phyloP scores from a whole-genome alignment of 1,284 basidiomycete genomes.

The Ustilago trichophora region DNA sequence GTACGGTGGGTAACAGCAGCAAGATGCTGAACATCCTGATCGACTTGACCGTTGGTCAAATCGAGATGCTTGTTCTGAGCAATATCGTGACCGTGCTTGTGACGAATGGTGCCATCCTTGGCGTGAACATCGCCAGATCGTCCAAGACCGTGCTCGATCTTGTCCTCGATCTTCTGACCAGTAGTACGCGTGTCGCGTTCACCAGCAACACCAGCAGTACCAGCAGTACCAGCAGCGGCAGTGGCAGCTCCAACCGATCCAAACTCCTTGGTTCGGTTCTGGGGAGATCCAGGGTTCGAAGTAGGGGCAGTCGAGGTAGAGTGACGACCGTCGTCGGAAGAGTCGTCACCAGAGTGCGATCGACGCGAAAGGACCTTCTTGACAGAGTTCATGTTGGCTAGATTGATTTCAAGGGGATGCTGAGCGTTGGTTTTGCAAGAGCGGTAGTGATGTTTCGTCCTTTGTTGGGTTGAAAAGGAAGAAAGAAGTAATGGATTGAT shows the following conservation, averaged over 20 bases:
- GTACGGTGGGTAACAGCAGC: conserved; percentile 60
- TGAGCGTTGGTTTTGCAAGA: conserved; percentile 9
- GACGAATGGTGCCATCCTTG: conserved; percentile 40
- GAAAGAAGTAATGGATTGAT: conserved; percentile 7
- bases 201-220: too few relatives aligned
- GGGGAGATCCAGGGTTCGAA: conserved; percentile 37
- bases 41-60: conserved; percentile 57
- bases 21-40: conserved; percentile 67
- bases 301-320: conserved; percentile 33
- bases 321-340: conserved; percentile 33
- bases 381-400: conserved; percentile 41
- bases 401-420: too few relatives aligned
- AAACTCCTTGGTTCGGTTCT: conserved; percentile 19
- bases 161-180: conserved; percentile 30
- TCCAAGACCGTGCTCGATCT: conserved; percentile 44
- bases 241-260: conserved; percentile 10
- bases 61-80: conserved; percentile 46
- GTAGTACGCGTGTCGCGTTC: conserved; percentile 13
- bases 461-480: neutral
- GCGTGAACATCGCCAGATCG: conserved; percentile 42
- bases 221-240: neutral
- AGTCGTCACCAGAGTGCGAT: conserved; percentile 37
- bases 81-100: conserved; percentile 46
- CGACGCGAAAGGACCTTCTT: conserved; percentile 44
- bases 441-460: conserved; percentile 13